phyloP scores from a whole-genome alignment of 768 basidiomycete species.

The Cystofilobasidium capitatum region DNA sequence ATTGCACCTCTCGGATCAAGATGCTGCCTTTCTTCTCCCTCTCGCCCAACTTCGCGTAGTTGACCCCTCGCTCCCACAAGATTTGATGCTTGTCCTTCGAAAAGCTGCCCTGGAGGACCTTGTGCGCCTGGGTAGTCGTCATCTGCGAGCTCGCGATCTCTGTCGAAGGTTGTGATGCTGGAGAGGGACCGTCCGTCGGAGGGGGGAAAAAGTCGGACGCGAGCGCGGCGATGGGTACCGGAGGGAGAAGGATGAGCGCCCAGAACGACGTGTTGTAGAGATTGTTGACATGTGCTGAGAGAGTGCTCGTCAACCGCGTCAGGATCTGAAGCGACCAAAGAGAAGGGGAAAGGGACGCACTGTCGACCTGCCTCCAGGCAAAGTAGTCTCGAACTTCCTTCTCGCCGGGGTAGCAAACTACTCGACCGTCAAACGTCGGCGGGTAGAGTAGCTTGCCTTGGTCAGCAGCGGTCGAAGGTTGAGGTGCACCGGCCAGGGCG shows the following conservation, averaged over 20 bases:
- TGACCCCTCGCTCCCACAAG: constrained; percentile 64
- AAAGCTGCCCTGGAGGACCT: constrained; percentile 60
- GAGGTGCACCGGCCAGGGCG: neutral
- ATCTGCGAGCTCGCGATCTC: constrained; percentile 9
- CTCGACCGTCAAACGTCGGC: constrained; percentile 85
- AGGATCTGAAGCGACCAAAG: neutral
- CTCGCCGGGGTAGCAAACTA: constrained; percentile 66
- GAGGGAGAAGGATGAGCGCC: constrained; percentile 67
- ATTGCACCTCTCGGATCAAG: constrained; percentile 55
- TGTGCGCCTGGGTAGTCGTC: constrained; percentile 18
- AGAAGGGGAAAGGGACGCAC: constrained; percentile 45
- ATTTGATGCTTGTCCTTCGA: constrained; percentile 88
- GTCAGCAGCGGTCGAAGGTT: neutral
- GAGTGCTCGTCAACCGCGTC: neutral
- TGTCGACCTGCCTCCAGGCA: constrained; percentile 90
- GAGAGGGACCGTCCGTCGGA: no score
- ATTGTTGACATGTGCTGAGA: constrained; percentile 89
- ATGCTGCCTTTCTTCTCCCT: constrained; percentile 78
- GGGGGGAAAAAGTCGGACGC: no score
- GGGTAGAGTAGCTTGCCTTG: constrained; percentile 53
- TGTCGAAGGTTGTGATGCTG: neutral
- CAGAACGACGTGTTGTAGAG: constrained; percentile 93
- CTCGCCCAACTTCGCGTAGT: constrained; percentile 68
- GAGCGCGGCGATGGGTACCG: neutral
- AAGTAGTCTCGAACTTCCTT: constrained; percentile 81